Evolutionary conservation across 345 rosid genomes (phyloP).

Genomic region (Salix exigua): DNA sequence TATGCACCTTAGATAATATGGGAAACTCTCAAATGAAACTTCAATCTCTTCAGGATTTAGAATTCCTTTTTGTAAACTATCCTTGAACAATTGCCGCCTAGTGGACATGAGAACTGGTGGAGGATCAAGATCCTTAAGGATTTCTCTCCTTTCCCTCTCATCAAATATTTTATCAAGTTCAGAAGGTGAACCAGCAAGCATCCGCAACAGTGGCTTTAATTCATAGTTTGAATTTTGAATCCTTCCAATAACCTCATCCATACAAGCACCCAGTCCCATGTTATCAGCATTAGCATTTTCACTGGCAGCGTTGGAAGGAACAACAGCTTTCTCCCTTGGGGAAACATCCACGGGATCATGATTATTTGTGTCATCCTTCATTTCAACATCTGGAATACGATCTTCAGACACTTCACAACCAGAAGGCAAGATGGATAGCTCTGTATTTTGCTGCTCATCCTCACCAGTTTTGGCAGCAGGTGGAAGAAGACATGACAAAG

Average conservation of each 20-base stretch:
- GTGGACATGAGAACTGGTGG: conserved; percentile 45
- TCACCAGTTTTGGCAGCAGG: conserved; percentile 51
- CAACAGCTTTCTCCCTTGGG: conserved; percentile 51
- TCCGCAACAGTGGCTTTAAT: conserved; percentile 61
- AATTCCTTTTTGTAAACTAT: conserved; percentile 66
- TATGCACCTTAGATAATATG: conserved; percentile 76
- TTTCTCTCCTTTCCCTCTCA: conserved; percentile 53
- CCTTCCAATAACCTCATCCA: conserved; percentile 52
- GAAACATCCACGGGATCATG: conserved; percentile 50
- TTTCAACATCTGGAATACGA: conserved; percentile 54
- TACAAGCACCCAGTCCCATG: conserved; percentile 49
- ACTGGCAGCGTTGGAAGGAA: conserved; percentile 44
- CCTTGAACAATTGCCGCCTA: conserved; percentile 65
- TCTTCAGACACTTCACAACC: conserved; percentile 40
- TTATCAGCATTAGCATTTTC: conserved; percentile 48
- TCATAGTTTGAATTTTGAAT: conserved; percentile 49
- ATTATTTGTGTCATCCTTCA: conserved; percentile 58
- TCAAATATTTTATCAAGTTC: conserved; percentile 59
- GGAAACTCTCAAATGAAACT: conserved; percentile 73
- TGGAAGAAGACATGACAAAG: conserved; percentile 67
- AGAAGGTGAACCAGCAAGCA: conserved; percentile 57
- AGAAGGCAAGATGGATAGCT: conserved; percentile 50
- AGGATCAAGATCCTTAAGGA: conserved; percentile 48
- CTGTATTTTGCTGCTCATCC: conserved; percentile 54
- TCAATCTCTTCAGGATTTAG: conserved; percentile 59